phyloP scores from a whole-genome alignment of 805 yeast genomes.

The Lachancea thermotolerans region DNA sequence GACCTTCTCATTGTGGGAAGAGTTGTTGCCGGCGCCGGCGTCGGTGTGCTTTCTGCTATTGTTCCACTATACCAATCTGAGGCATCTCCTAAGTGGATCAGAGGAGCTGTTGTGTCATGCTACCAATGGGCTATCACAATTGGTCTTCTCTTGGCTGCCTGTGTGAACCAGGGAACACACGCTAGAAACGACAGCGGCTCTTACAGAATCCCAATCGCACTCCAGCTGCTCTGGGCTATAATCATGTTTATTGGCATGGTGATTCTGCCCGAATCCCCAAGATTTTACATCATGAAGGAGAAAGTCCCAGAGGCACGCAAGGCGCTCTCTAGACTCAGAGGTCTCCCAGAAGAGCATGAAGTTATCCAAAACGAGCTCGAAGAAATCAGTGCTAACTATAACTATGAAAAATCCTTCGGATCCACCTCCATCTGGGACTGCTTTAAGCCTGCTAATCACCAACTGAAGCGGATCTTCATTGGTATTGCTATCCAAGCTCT shows the following conservation, averaged over 20 bases:
- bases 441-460: slow-evolving; percentile 47
- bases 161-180: slow-evolving; percentile 64
- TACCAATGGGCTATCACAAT: slow-evolving; percentile 71
- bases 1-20: slow-evolving; percentile 59
- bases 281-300: slow-evolving; percentile 53
- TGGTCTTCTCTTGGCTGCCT: slow-evolving; percentile 58
- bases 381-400: slow-evolving; percentile 52
- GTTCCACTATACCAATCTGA: slow-evolving; percentile 77
- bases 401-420: slow-evolving; percentile 56
- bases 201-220: slow-evolving; percentile 58
- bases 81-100: slow-evolving; percentile 67
- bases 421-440: slow-evolving; percentile 61
- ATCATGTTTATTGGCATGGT: slow-evolving; percentile 35
- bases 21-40: slow-evolving; percentile 63
- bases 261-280: slow-evolving; percentile 71
- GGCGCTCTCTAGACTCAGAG: slow-evolving; percentile 55
- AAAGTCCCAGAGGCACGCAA: slow-evolving; percentile 55
- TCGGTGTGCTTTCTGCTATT: slow-evolving; percentile 65
- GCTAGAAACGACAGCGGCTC: slow-evolving; percentile 32
- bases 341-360: slow-evolving; percentile 44
- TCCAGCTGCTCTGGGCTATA: slow-evolving; percentile 45
- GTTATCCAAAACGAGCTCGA: slow-evolving; percentile 53
- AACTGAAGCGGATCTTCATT: slow-evolving; percentile 40
- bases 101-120: slow-evolving; percentile 72
- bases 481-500: slow-evolving; percentile 56